Base-by-base conservation (phyloP, 345 rosid species). In the Arabidopsis thaliana region DNA sequence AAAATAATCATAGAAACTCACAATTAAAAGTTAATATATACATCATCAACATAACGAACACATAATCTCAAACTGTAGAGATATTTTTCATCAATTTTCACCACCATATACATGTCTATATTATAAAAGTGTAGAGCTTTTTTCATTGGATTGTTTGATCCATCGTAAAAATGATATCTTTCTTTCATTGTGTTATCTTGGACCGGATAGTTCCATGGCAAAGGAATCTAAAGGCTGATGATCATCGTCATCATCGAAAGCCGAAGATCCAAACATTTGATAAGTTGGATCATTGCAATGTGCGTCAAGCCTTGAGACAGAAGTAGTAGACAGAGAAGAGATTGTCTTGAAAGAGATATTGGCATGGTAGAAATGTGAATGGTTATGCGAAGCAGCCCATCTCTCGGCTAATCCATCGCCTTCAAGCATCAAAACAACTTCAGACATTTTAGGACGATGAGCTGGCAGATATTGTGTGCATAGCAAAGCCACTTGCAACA, bases 121-220 rank as follows among this genome's bases (percentile, higher is more conserved):
- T 68, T 64, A 77, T 64, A 56, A 22, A 77, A 57, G 5, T 76
- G 57, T 76, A 41, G 37, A 76, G 58, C 65, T 59, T 69, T 16
- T 16, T 59, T 46, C 14, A 16, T 2, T 14, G 14, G 8, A 4
- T 28, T 28, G 32, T 71, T 59, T 14, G 40, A 44, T 45, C 55
- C 55, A 50, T 23, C 6, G 16, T 22, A 16, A 73, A 63, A 64
- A 42, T 25, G 10, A 65, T 56, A 23, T 61, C 20, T 57, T 12
- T 58, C 9, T 68, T 36, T 66, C 6, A 64, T 1, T 59, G 25
- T 55, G 83, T 79, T 76, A 93, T 84, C 98, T 85, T 30, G 98
- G 98, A 62, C 97, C 96, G 3, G 98, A 93, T 68, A 91, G 87
- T 74, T 93, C 97, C 97, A 93, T 93, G 61, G 98, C 97, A 13